Evolutionary conservation across 1,284 basidiomycete genomes (phyloP).

Genomic region (Meira nashicola): DNA sequence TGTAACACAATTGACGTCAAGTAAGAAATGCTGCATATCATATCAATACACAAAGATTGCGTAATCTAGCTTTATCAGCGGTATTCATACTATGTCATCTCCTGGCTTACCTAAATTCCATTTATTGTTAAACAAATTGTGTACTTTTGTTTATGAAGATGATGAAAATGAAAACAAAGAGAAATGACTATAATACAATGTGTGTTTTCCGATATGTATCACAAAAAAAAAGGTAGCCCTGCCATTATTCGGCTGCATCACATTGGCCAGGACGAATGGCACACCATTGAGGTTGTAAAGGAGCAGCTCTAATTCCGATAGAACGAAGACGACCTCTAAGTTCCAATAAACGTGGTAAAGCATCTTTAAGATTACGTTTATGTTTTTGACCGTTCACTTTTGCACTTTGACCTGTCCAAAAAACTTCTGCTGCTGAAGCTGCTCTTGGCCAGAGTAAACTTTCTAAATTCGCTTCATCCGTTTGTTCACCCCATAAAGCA

Average conservation of each 20-base stretch:
- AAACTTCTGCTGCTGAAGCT: conserved; percentile 71
- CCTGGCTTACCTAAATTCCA: too few relatives aligned
- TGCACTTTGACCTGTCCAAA: conserved; percentile 65
- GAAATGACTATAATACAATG: not conserved
- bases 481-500: conserved; percentile 74
- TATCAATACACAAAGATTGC: too few relatives aligned
- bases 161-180: too few relatives aligned
- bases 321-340: conserved; percentile 62
- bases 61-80: too few relatives aligned
- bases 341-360: conserved; percentile 73
- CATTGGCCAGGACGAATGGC: conserved; percentile 4
- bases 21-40: too few relatives aligned
- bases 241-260: not conserved
- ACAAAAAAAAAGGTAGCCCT: not conserved
- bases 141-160: too few relatives aligned
- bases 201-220: not conserved
- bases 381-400: conserved; percentile 44
- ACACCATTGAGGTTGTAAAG: conserved; percentile 76
- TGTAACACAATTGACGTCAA: too few relatives aligned
- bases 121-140: too few relatives aligned
- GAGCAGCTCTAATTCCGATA: conserved; percentile 65
- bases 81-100: too few relatives aligned
- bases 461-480: conserved; percentile 67
- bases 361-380: conserved; percentile 60
- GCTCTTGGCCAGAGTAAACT: conserved; percentile 70